These are phyloP conservation scores for Sporobolus alterniflorus DNA, from an alignment of 202 grass and related monocot species.

Conservation along the genomic window DNA sequence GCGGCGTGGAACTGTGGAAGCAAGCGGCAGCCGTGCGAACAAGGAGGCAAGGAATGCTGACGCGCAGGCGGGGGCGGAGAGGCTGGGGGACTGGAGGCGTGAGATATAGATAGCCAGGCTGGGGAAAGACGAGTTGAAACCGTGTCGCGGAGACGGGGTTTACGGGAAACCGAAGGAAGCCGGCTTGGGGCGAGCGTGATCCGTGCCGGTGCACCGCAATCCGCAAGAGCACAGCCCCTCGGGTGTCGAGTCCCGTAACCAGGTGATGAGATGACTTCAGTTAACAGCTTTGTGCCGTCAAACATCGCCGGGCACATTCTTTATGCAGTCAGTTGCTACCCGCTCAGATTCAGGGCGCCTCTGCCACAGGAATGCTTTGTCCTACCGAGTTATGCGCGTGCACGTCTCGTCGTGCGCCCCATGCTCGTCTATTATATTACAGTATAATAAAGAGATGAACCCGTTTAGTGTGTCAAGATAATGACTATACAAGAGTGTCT, in stretches of 20 bases:
- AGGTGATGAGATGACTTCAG: neutral
- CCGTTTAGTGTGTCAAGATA: no score
- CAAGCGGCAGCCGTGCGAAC: neutral
- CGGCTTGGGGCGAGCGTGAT: neutral
- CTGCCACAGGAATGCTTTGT: no score
- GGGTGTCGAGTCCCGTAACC: neutral
- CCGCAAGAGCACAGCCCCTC: neutral
- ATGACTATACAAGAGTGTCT: no score
- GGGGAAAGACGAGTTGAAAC: neutral
- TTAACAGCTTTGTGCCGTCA: neutral
- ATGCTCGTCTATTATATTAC: no score
- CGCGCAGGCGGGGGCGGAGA: neutral
- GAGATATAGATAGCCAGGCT: constrained; percentile 5
- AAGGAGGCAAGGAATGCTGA: neutral
- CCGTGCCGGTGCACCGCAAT: neutral
- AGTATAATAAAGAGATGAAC: no score
- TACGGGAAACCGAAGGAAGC: constrained; percentile 13
- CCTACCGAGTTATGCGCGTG: no score
- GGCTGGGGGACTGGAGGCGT: neutral
- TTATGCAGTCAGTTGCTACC: no score
- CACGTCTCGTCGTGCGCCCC: no score
- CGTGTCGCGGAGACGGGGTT: constrained; percentile 33
- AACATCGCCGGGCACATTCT: neutral
- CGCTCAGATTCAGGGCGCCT: no score
- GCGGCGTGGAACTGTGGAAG: neutral